Base-by-base conservation (phyloP, 1,284 basidiomycete genomes). In the Abortiporus biennis region DNA sequence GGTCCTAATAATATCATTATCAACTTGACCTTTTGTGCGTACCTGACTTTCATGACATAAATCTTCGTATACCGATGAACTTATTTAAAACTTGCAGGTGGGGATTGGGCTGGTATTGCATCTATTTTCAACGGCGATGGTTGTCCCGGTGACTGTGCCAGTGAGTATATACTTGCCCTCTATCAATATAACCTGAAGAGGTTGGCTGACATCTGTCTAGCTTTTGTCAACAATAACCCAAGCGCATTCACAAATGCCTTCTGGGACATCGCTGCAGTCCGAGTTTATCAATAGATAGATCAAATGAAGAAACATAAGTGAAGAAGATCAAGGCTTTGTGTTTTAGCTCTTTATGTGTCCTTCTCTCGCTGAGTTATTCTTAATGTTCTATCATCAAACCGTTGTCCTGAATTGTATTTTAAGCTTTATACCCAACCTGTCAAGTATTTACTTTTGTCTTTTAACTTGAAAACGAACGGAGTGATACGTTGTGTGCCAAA, bases 1-100 rank as follows among this genome's bases (percentile, higher is more conserved):
- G 72, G 70, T 8, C 57, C 69, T 5, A 70, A 81, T 51, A 76
- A 78, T 44, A 79, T 81, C 48, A 67, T 82, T 35, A 78, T 83
- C 56, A 77, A 82, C 52, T 53, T 72, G 47, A 68, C 64, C 23
- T 45, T 52, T 38, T 50, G 48, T 47, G 30, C 22, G 48, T 50
- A 22, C 36, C n/a, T n/a, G n/a, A n/a, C n/a, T n/a, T n/a, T n/a
- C 27, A 29, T 29, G 27, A n/a, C 8, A 29, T 29, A n/a, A 29
- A n/a, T n/a, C n/a, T n/a, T 38, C n/a, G 17, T 19, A 17, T 19
- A n/a, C 8, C 16, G 24, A n/a, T 24, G 12, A 17, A 12, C 6
- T 19, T 16, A 38, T 12, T 38, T 5, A 16, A 16, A 17, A 16
- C 29, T 40, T 34, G 9, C 41, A 76, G 74, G 74, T 47, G 74